A percentile compares a stretch with the other conserved stretches of the same genome.
These are phyloP conservation scores for Hypoxylon crocopeplum DNA, from an alignment of 495 filamentous ascomycete genomes.

Conservation along the genomic window DNA sequence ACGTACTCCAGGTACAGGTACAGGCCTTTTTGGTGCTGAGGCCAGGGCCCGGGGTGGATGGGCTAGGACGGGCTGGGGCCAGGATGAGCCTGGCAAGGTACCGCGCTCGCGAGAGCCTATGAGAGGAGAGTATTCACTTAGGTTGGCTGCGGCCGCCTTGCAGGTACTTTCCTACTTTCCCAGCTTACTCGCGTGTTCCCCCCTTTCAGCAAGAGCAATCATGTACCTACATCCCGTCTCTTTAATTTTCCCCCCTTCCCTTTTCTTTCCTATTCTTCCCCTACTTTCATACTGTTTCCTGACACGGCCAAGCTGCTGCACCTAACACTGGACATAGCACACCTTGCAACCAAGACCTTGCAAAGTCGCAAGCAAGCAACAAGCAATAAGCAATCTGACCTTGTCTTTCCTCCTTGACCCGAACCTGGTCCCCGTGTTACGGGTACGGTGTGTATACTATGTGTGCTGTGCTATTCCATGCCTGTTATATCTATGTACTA, in stretches of 20 bases:
- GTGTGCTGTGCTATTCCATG: background rate
- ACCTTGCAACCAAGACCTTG: slow-evolving; percentile 19
- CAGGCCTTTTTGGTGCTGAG: too few relatives aligned
- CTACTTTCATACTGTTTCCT: too few relatives aligned
- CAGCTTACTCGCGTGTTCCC: slow-evolving; percentile 24
- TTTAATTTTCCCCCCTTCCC: background rate
- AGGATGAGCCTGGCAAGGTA: slow-evolving; percentile 43
- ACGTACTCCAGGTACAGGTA: slow-evolving; percentile 14
- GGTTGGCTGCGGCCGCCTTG: slow-evolving; percentile 31
- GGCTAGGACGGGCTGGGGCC: slow-evolving; percentile 36
- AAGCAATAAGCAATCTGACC: slow-evolving; percentile 22
- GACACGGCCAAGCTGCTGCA: slow-evolving; percentile 20
- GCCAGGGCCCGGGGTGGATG: too few relatives aligned
- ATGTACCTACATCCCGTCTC: slow-evolving; percentile 4
- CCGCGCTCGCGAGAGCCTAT: slow-evolving; percentile 37
- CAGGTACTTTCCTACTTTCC: slow-evolving; percentile 27
- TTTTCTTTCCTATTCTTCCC: background rate
- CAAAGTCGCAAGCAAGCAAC: slow-evolving; percentile 21
- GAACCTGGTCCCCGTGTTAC: too few relatives aligned
- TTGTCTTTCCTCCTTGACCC: slow-evolving; percentile 4
- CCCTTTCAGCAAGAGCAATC: slow-evolving; percentile 13
- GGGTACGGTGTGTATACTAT: slow-evolving; percentile 5
- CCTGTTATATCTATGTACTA: too few relatives aligned
- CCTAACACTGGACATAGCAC: slow-evolving; percentile 1
- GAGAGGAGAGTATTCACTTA: slow-evolving; percentile 19